A percentile compares a stretch with the other conserved stretches of the same genome.
These are phyloP conservation scores for Orbilia brochopaga DNA, from an alignment of 2,329 filamentous ascomycete genomes.

Conservation along the genomic window DNA sequence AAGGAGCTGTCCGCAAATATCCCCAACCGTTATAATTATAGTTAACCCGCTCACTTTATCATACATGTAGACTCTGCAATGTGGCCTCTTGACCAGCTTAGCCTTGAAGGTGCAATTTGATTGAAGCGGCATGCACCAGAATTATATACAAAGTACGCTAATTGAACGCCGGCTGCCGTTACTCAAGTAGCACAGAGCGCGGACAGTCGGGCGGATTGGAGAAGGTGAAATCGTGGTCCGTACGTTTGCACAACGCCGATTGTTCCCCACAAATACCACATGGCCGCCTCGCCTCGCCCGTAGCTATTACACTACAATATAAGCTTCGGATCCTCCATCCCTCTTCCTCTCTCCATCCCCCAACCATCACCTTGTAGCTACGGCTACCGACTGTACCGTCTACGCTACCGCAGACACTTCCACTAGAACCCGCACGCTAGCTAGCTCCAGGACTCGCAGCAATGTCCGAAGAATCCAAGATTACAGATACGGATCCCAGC, in stretches of 20 bases:
- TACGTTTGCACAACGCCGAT: slow-evolving; percentile 15
- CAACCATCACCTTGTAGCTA: slow-evolving; percentile 40
- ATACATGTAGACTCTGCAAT: not conserved
- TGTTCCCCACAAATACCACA: slow-evolving; percentile 51
- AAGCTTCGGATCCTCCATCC: not conserved
- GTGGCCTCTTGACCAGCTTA: not conserved
- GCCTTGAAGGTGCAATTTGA: not conserved
- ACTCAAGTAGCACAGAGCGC: not conserved
- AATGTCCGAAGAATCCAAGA: slow-evolving; percentile 69
- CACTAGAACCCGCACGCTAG: not conserved
- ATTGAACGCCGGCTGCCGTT: not conserved
- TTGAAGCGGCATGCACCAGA: not conserved
- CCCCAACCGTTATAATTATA: not conserved
- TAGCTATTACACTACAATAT: not conserved
- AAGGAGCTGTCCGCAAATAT: not conserved
- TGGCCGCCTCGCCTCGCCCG: not conserved
- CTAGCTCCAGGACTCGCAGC: slow-evolving; percentile 56
- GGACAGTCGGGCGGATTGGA: not conserved
- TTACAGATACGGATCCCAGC: slow-evolving; percentile 62
- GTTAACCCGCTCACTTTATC: no score
- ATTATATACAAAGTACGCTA: not conserved
- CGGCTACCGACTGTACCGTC: not conserved
- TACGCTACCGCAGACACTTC: no score
- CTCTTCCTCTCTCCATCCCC: slow-evolving; percentile 24
- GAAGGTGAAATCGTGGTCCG: slow-evolving; percentile 17